phyloP scores from a whole-genome alignment of 495 filamentous ascomycete genomes.

The Hypoxylon crocopeplum region DNA sequence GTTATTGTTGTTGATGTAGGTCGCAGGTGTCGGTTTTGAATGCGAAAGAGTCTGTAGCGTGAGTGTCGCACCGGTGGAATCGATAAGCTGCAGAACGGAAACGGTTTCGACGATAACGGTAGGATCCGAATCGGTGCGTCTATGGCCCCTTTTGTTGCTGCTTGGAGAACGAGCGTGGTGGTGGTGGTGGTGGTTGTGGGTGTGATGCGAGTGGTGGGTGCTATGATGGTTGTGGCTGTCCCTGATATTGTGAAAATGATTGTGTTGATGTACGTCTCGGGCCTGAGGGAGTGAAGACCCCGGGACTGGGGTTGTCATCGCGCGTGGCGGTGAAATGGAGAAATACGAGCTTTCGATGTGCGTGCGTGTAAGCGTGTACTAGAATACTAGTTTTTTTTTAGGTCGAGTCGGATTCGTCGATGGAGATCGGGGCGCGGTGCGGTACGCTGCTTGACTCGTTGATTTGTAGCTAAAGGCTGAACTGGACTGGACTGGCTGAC shows the following conservation, averaged over 20 bases:
- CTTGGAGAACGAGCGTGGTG: slow-evolving; percentile 48
- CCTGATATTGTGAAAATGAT: slow-evolving; percentile 41
- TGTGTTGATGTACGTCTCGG: slow-evolving; percentile 49
- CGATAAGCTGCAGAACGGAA: slow-evolving; percentile 57
- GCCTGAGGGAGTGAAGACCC: slow-evolving; percentile 63
- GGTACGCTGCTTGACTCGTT: slow-evolving; percentile 25
- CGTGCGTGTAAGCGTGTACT: slow-evolving; percentile 35
- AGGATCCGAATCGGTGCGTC: slow-evolving; percentile 36
- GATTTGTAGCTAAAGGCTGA: slow-evolving; percentile 7
- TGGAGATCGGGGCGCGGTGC: slow-evolving; percentile 15
- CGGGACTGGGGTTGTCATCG: slow-evolving; percentile 57
- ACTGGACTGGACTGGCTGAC: too few relatives aligned
- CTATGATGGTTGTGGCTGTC: slow-evolving; percentile 42
- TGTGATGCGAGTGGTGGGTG: slow-evolving; percentile 36
- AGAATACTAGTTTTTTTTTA: slow-evolving; percentile 32
- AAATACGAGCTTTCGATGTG: slow-evolving; percentile 43
- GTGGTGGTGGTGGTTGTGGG: slow-evolving; percentile 36
- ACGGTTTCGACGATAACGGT: slow-evolving; percentile 56
- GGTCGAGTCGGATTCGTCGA: slow-evolving; percentile 32
- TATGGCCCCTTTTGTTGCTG: slow-evolving; percentile 42
- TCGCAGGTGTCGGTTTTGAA: slow-evolving; percentile 26
- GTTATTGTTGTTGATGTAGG: slow-evolving; percentile 5
- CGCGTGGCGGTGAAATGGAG: slow-evolving; percentile 47
- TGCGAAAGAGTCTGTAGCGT: slow-evolving; percentile 45
- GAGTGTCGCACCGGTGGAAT: slow-evolving; percentile 52